Base-by-base conservation (phyloP, 257 asterid species). In the Nicotiana knightiana region DNA sequence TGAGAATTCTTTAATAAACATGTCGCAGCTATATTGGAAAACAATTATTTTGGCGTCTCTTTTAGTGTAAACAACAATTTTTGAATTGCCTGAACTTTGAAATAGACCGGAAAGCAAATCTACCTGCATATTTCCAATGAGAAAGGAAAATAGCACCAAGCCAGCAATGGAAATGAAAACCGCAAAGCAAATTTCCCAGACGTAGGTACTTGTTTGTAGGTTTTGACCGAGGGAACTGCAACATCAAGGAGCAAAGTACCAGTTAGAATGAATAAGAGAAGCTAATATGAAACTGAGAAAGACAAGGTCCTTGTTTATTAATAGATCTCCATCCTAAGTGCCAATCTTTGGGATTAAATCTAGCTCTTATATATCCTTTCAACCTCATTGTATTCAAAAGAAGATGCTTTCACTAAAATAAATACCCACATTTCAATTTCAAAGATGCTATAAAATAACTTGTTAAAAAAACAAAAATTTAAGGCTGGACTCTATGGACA, bases 41-140 rank as follows among this genome's bases (percentile, higher is more conserved):
- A 48, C 62, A 51, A 73, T 48, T 24, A 51, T 16, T 13, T 73
- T 51, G 16, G 43, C 2, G 63, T 48, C 43, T 73, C 18, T 59
- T 73, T 28, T 13, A 46, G 59, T 1, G 21, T 24, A 4, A 26
- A 73, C 16, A 21, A 26, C 26, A 48, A 73, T 48, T 24, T 55
- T 35, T 73, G 24, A 67, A 73, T 73, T 26, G 62, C 26, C 63
- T 13, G 79, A 77, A 81, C 82, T 59, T 66, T 57, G 39, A 80
- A 13, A 11, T 43, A 51, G 57, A 79, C 18, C 13, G 4, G 67
- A 62, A 26, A 82, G 54, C 66, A 4, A 6, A 76, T 87, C 71
- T 81, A 96, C 99, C 95, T 96, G 99, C 99, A 96, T 96, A 86
- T 96, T 96, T 85, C 99, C 99, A 82, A 96, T 96, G 81, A 96